phyloP scores from a whole-genome alignment of 1,284 basidiomycete genomes.

The Pascua sp. region DNA sequence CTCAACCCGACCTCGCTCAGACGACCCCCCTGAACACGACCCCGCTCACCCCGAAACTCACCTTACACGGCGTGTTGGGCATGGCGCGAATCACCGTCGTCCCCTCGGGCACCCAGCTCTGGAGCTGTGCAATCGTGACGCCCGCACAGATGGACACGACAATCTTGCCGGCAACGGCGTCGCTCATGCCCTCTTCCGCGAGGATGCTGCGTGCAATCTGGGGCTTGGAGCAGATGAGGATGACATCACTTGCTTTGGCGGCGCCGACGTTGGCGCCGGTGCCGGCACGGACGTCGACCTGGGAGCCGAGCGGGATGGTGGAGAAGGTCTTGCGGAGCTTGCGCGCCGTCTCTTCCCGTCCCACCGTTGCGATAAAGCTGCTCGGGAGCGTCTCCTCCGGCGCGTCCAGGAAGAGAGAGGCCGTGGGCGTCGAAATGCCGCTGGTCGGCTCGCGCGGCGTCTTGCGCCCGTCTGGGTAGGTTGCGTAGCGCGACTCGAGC shows the following conservation, averaged over 20 bases:
- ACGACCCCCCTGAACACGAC: background rate
- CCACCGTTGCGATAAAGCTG: slow-evolving; percentile 85
- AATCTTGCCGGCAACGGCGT: slow-evolving; percentile 83
- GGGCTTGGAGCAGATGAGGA: slow-evolving; percentile 91
- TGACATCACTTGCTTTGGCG: slow-evolving; percentile 71
- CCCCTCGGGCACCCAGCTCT: slow-evolving; percentile 66
- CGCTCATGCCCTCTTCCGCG: slow-evolving; percentile 71
- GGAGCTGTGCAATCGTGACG: slow-evolving; percentile 79
- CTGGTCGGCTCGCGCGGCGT: slow-evolving; percentile 62
- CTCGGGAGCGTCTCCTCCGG: slow-evolving; percentile 68
- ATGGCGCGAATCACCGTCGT: slow-evolving; percentile 91
- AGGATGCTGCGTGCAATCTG: slow-evolving; percentile 78
- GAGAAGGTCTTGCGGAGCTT: slow-evolving; percentile 66
- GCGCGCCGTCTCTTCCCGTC: slow-evolving; percentile 70
- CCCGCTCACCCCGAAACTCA: slow-evolving; percentile 43
- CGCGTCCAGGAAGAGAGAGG: slow-evolving; percentile 45
- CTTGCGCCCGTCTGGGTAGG: slow-evolving; percentile 14
- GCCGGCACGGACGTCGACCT: slow-evolving; percentile 66
- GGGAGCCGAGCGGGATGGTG: slow-evolving; percentile 56
- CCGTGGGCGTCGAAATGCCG: slow-evolving; percentile 71
- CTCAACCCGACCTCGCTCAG: background rate
- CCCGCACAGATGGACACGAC: slow-evolving; percentile 96
- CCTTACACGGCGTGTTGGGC: slow-evolving; percentile 98
- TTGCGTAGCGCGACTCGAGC: slow-evolving; percentile 38
- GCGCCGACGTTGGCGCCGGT: slow-evolving; percentile 65